Evolutionary conservation across 148 eudicot species (phyloP).

Genomic region (Drosera capensis): DNA sequence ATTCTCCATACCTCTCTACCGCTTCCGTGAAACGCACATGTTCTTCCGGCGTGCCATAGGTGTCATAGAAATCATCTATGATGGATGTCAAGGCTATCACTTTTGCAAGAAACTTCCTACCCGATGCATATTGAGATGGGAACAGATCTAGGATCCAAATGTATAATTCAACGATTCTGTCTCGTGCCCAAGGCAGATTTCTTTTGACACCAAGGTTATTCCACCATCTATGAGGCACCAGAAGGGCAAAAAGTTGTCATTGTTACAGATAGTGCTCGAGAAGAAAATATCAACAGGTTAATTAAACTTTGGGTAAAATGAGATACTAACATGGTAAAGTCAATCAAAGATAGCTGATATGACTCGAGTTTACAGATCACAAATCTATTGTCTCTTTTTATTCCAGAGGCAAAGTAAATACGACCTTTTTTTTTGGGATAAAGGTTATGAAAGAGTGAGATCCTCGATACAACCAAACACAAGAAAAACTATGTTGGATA

Average conservation of each 20-base stretch:
- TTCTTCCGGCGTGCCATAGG: conserved; percentile 5
- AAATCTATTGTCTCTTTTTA: too few species aligned
- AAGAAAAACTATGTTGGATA: background rate
- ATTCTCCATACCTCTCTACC: background rate
- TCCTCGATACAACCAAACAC: background rate
- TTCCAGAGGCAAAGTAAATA: too few species aligned
- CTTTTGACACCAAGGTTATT: conserved; percentile 11
- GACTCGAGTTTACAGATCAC: too few species aligned
- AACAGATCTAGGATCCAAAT: conserved; percentile 9
- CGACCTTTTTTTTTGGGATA: too few species aligned
- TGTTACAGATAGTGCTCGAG: background rate
- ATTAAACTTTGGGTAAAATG: too few species aligned
- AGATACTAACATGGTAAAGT: too few species aligned
- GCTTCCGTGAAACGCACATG: conserved; percentile 2
- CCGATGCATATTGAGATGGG: background rate
- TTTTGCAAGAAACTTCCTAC: conserved; percentile 8
- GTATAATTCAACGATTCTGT: conserved; percentile 7
- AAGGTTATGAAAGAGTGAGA: background rate
- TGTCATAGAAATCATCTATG: conserved; percentile 11
- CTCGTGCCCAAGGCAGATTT: conserved; percentile 8
- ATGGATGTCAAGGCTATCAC: conserved; percentile 4
- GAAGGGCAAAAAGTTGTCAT: background rate
- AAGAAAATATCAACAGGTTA: too few species aligned
- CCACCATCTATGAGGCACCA: conserved; percentile 17
- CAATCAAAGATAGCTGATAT: too few species aligned